Evolutionary conservation across 345 rosid species (phyloP).

Genomic region (Citrus sinensis): DNA sequence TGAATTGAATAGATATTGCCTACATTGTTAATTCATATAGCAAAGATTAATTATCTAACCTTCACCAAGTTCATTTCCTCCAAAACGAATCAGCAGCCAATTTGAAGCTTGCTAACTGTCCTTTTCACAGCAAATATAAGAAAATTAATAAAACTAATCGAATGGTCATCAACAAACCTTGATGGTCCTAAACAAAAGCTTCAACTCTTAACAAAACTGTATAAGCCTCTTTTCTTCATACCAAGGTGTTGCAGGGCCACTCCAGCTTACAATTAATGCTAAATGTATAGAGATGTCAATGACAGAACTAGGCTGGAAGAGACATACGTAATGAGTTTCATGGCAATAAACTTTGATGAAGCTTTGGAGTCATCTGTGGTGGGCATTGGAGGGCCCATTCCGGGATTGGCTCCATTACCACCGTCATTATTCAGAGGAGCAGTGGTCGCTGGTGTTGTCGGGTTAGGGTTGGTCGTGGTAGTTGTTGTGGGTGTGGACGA

Average conservation of each 20-base stretch:
- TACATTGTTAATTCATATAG: neutral
- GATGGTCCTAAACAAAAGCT: constrained; percentile 15
- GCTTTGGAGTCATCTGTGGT: constrained; percentile 26
- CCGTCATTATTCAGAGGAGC: constrained; percentile 17
- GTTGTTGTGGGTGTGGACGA: constrained; percentile 6
- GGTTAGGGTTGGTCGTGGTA: constrained; percentile 15
- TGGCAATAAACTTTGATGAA: constrained; percentile 2
- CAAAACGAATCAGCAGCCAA: neutral
- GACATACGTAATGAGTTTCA: constrained; percentile 2
- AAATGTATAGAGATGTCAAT: constrained; percentile 10
- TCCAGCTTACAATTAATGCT: neutral
- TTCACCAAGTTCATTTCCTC: neutral
- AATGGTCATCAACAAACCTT: neutral
- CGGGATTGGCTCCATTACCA: constrained; percentile 32
- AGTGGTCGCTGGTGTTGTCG: constrained; percentile 15
- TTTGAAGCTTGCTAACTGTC: neutral
- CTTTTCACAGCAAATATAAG: neutral
- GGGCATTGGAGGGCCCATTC: constrained; percentile 23
- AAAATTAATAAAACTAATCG: neutral
- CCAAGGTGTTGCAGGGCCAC: neutral
- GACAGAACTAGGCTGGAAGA: constrained; percentile 12
- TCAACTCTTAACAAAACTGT: constrained; percentile 31
- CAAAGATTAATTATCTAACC: neutral
- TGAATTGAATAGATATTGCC: neutral
- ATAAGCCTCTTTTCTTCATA: constrained; percentile 5